A percentile compares a stretch with the other conserved stretches of the same genome.
These are phyloP conservation scores for Chrysopogon serrulatus DNA, from an alignment of 176 grass and related monocot species.

Conservation along the genomic window DNA sequence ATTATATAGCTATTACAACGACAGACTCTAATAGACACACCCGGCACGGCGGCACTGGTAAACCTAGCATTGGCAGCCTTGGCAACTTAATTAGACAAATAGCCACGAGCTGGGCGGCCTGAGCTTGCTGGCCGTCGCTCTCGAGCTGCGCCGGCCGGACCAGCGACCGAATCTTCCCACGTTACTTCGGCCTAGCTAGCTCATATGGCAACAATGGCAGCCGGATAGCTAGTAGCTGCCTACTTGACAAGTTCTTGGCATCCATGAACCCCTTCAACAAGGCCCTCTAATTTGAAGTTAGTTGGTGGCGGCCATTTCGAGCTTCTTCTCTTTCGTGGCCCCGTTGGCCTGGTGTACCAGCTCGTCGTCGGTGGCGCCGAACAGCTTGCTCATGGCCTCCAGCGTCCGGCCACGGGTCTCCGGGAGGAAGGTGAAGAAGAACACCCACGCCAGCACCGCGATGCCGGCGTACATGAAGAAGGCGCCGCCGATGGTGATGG, in stretches of 20 bases:
- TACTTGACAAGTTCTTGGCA: slow-evolving; percentile 1
- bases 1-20: neutral
- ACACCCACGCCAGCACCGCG: too few relatives aligned
- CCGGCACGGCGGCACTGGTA: neutral
- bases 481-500: too few relatives aligned
- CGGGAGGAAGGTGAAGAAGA: too few relatives aligned
- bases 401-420: too few relatives aligned
- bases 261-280: neutral
- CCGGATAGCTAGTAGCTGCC: slow-evolving; percentile 18
- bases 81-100: neutral
- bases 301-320: slow-evolving; percentile 44
- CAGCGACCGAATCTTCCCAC: too few relatives aligned
- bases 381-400: slow-evolving; percentile 59
- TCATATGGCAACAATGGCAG: slow-evolving; percentile 12
- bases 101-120: slow-evolving; percentile 22
- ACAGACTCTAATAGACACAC: neutral
- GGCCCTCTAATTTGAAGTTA: slow-evolving; percentile 22
- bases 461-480: too few relatives aligned
- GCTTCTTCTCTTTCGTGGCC: slow-evolving; percentile 12
- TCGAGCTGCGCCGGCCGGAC: too few relatives aligned
- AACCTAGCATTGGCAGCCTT: neutral
- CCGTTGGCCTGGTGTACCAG: neutral
- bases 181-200: too few relatives aligned
- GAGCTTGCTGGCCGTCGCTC: too few relatives aligned
- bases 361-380: slow-evolving; percentile 25